phyloP scores from a whole-genome alignment of 1,284 basidiomycete species.

The Apiotrichum sp. region DNA sequence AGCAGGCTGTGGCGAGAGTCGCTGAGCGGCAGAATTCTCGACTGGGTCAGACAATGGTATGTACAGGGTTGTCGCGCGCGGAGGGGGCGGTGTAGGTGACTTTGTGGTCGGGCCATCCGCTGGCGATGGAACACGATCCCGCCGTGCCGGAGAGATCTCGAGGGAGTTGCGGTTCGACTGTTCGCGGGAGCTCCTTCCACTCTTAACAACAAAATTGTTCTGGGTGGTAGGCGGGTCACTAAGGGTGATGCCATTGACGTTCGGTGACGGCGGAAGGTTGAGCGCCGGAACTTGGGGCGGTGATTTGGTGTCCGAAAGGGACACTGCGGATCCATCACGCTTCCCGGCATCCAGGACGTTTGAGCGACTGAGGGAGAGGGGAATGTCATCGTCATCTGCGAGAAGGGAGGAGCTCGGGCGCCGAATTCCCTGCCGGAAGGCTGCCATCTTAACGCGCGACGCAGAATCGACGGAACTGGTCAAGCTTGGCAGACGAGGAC shows the following conservation, averaged over 20 bases:
- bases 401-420: slow-evolving; percentile 24
- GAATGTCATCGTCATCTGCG: slow-evolving; percentile 36
- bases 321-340: slow-evolving; percentile 10
- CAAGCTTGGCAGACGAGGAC: slow-evolving; percentile 29
- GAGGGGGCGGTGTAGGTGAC: background rate
- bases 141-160: background rate
- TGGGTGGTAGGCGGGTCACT: background rate
- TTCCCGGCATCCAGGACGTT: slow-evolving; percentile 2
- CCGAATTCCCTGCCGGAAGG: slow-evolving; percentile 35
- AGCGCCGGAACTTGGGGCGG: background rate
- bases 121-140: background rate
- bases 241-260: background rate
- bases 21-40: background rate
- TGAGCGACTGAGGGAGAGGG: slow-evolving; percentile 23
- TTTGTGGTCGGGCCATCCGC: background rate
- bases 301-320: slow-evolving; percentile 4
- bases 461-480: slow-evolving; percentile 20
- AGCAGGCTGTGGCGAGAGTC: background rate
- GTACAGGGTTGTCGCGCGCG: background rate
- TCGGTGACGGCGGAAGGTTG: background rate
- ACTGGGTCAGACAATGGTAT: background rate
- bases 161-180: background rate
- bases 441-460: slow-evolving; percentile 30
- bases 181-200: background rate
- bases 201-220: background rate